phyloP scores from a whole-genome alignment of 176 grass and related monocot species.

The Alloteropsis semialata region DNA sequence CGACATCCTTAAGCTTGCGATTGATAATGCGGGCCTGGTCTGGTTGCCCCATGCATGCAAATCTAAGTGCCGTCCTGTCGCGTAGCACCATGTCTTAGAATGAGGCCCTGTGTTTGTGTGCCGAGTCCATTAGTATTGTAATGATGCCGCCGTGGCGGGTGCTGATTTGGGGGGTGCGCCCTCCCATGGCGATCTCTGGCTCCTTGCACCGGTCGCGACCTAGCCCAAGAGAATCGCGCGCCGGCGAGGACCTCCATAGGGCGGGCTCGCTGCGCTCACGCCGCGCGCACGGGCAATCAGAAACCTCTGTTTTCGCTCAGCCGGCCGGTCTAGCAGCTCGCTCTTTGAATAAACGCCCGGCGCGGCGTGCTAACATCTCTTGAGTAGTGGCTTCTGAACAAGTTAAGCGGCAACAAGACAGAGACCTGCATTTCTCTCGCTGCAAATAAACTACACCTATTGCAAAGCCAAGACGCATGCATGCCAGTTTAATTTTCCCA shows the following conservation, averaged over 20 bases:
- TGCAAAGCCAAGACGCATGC: no score
- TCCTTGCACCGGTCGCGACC: slow-evolving; percentile 65
- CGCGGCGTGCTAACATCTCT: neutral
- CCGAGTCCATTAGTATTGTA: slow-evolving; percentile 27
- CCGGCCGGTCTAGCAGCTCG: slow-evolving; percentile 9
- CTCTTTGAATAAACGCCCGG: slow-evolving; percentile 20
- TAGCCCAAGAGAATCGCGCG: slow-evolving; percentile 45
- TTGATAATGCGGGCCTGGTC: slow-evolving; percentile 66
- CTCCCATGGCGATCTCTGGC: slow-evolving; percentile 51
- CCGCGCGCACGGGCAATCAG: slow-evolving; percentile 9
- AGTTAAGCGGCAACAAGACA: slow-evolving; percentile 49
- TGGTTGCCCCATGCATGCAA: slow-evolving; percentile 63
- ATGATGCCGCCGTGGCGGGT: neutral
- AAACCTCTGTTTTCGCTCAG: slow-evolving; percentile 13
- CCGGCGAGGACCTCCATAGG: slow-evolving; percentile 33
- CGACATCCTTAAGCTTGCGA: slow-evolving; percentile 80
- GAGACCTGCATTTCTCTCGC: slow-evolving; percentile 23
- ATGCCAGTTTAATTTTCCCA: no score
- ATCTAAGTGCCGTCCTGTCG: slow-evolving; percentile 90
- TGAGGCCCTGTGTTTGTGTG: neutral
- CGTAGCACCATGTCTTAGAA: slow-evolving; percentile 86
- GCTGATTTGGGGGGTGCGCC: slow-evolving; percentile 29
- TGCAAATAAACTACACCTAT: neutral
- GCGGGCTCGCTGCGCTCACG: neutral
- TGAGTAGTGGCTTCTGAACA: slow-evolving; percentile 21